phyloP scores from a whole-genome alignment of 2,329 filamentous ascomycete genomes.

The Penicillium corylophilum region DNA sequence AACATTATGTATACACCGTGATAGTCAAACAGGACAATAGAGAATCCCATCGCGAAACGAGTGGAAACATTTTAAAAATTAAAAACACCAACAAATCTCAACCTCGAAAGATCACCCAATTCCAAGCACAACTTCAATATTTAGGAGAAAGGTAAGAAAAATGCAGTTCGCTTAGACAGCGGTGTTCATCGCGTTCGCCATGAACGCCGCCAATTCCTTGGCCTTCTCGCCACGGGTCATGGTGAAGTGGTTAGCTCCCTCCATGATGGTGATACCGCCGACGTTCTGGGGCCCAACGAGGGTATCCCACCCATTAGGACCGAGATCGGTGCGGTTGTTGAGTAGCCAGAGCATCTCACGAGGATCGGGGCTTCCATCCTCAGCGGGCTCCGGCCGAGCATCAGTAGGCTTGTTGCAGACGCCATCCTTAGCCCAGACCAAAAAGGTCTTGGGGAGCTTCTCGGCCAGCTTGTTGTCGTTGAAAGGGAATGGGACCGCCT shows the following conservation, averaged over 20 bases:
- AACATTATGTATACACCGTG: conserved; percentile 1
- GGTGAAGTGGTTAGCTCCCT: conserved; percentile 38
- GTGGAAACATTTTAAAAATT: not conserved
- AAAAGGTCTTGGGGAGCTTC: conserved; percentile 43
- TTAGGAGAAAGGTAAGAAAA: not conserved
- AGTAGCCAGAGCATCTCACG: conserved; percentile 52
- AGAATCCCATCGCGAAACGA: not conserved
- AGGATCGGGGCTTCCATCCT: conserved; percentile 43
- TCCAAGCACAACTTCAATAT: not conserved
- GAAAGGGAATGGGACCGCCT: conserved; percentile 33
- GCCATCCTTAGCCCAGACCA: conserved; percentile 52
- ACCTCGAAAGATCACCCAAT: not conserved
- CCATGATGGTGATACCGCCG: conserved; percentile 32
- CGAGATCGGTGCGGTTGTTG: conserved; percentile 49
- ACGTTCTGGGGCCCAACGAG: conserved; percentile 42
- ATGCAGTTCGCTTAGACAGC: conserved; percentile 9
- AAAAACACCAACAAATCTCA: not conserved
- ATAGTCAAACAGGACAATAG: conserved; percentile 1
- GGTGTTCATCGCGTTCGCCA: conserved; percentile 26
- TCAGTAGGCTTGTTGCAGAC: conserved; percentile 46
- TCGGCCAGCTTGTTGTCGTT: conserved; percentile 27
- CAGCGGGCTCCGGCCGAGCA: conserved; percentile 40
- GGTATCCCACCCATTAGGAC: conserved; percentile 49
- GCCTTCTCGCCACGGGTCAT: conserved; percentile 32
- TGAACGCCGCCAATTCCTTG: conserved; percentile 31